These are phyloP conservation scores for Neurospora sp. DNA, from an alignment of 2,329 filamentous ascomycete genomes.

Conservation along the genomic window DNA sequence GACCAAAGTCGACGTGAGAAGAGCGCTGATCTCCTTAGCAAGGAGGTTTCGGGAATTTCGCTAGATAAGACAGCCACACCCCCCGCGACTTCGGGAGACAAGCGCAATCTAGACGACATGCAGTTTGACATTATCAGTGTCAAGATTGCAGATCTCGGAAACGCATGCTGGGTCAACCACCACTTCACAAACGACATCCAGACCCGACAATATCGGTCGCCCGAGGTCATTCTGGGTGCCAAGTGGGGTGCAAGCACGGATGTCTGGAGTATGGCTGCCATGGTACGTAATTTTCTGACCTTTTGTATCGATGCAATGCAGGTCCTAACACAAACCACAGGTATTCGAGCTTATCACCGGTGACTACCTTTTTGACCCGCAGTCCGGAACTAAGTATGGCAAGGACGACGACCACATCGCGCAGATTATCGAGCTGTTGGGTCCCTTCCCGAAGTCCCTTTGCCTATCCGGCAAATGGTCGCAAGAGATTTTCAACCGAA, in stretches of 20 bases:
- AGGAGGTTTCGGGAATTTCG: conserved; percentile 90
- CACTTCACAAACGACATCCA: conserved; percentile 99
- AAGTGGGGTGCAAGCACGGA: conserved; percentile 99
- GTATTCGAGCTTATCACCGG: conserved; percentile 96
- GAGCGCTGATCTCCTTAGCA: conserved; percentile 82
- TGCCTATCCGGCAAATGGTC: conserved; percentile 94
- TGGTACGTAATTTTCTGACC: conserved; percentile 52
- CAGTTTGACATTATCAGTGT: conserved; percentile 78
- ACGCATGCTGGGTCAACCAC: conserved; percentile 97
- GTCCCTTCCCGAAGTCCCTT: conserved; percentile 83
- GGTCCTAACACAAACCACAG: conserved; percentile 34
- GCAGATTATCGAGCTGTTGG: conserved; percentile 94
- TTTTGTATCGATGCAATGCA: neutral
- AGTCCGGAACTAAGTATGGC: conserved; percentile 97
- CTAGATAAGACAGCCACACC: conserved; percentile 59
- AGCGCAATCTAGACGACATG: conserved; percentile 50
- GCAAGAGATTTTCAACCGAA: conserved; percentile 97
- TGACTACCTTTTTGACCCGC: conserved; percentile 96
- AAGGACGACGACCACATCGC: conserved; percentile 99
- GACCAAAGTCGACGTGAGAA: conserved; percentile 80
- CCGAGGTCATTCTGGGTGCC: conserved; percentile 89
- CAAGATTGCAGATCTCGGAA: conserved; percentile 96
- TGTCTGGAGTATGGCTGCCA: conserved; percentile 98
- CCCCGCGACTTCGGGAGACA: conserved; percentile 49
- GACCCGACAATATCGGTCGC: conserved; percentile 91